Evolutionary conservation across 192 early-diverging fungal genomes (phyloP).

Genomic region (Obelidium mucronatum): DNA sequence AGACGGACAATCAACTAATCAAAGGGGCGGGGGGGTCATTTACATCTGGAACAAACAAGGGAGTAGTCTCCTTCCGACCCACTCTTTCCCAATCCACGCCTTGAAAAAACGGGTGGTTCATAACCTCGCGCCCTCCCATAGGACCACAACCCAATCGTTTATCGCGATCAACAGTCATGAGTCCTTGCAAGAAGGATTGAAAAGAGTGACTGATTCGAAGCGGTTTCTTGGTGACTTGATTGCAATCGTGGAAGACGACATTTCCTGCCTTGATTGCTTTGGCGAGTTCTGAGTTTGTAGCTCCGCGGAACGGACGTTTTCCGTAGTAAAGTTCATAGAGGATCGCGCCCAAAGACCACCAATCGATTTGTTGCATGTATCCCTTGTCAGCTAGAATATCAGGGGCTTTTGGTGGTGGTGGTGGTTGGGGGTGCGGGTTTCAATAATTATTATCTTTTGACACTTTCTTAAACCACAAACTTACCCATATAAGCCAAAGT

Average conservation of each 20-base stretch:
- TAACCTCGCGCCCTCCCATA: slow-evolving; percentile 68
- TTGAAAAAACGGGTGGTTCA: slow-evolving; percentile 57
- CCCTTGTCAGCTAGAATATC: slow-evolving; percentile 43
- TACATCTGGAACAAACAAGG: slow-evolving; percentile 63
- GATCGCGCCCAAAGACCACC: slow-evolving; percentile 93
- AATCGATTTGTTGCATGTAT: slow-evolving; percentile 72
- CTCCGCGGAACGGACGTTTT: slow-evolving; percentile 71
- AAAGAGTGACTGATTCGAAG: slow-evolving; percentile 29
- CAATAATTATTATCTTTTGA: slow-evolving; percentile 16
- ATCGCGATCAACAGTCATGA: slow-evolving; percentile 74
- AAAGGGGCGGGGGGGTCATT: no score
- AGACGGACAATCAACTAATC: neutral
- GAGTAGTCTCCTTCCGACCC: slow-evolving; percentile 42
- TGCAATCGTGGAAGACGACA: slow-evolving; percentile 64
- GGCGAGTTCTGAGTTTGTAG: slow-evolving; percentile 64
- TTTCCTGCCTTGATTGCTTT: slow-evolving; percentile 64
- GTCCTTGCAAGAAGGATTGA: slow-evolving; percentile 38
- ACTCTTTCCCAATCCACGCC: slow-evolving; percentile 60
- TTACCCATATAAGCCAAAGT: slow-evolving; percentile 90
- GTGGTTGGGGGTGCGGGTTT: no score
- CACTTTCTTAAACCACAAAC: neutral
- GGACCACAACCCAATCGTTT: slow-evolving; percentile 79
- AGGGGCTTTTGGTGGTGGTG: slow-evolving; percentile 36
- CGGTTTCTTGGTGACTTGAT: slow-evolving; percentile 38
- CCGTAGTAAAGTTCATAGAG: slow-evolving; percentile 91